Percentiles rank a stretch among this genome's conserved stretches.
Evolutionary conservation across 768 basidiomycete genomes (phyloP).

Genomic region (Strobilomyces echinocephalus): DNA sequence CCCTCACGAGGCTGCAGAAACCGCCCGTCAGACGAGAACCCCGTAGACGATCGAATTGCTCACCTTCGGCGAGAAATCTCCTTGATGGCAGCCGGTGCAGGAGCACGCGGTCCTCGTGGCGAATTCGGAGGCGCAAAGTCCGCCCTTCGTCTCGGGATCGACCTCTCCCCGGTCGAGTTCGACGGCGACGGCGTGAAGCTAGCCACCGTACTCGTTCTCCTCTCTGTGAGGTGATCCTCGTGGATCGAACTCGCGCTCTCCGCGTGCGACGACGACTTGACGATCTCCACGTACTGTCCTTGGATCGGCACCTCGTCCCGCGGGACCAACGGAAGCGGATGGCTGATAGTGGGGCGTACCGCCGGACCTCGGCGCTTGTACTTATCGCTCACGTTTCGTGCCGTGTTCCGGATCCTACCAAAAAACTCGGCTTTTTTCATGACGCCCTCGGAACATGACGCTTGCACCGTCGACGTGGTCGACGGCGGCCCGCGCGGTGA

Average conservation of each 20-base stretch:
- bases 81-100: conserved; percentile 15
- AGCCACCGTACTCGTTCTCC: conserved; percentile 39
- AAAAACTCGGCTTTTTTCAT: conserved; percentile 72
- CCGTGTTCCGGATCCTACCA: conserved; percentile 55
- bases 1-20: conserved; percentile 42
- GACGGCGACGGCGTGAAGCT: conserved; percentile 55
- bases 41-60: not conserved
- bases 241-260: conserved; percentile 38
- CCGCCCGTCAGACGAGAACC: conserved; percentile 8
- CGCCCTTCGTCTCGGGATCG: conserved; percentile 61
- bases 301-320: conserved; percentile 26
- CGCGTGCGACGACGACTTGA: conserved; percentile 13
- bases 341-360: conserved; percentile 51
- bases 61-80: conserved; percentile 26
- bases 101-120: conserved; percentile 34
- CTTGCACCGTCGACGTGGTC: conserved; percentile 31
- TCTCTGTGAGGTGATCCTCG: conserved; percentile 29
- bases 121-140: conserved; percentile 63
- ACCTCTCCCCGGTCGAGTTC: conserved; percentile 57
- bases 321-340: conserved; percentile 44
- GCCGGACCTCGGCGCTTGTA: conserved; percentile 37
- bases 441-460: conserved; percentile 42
- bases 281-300: conserved; percentile 32
- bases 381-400: conserved; percentile 65
- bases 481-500: conserved; percentile 41